These are phyloP conservation scores for Talaromyces atroroseus DNA, from an alignment of 2,329 filamentous ascomycete species.

Conservation along the genomic window DNA sequence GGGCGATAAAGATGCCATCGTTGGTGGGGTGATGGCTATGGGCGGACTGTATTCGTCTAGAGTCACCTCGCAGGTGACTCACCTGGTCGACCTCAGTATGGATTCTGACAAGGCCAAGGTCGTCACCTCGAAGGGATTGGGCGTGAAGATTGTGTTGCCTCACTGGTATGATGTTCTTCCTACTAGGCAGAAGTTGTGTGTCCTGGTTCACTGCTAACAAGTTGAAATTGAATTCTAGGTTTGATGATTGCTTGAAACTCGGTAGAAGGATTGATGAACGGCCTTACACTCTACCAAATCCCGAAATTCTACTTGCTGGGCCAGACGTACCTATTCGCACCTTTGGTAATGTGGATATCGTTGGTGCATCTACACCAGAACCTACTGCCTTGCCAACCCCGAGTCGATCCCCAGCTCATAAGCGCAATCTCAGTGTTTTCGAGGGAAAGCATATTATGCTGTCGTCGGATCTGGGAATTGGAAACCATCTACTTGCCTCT, in stretches of 20 bases:
- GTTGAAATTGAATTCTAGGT: conserved; percentile 50
- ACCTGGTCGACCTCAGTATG: conserved; percentile 76
- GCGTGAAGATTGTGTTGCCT: conserved; percentile 79
- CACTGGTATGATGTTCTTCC: conserved; percentile 61
- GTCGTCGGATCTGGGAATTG: conserved; percentile 66
- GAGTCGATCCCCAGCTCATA: conserved; percentile 22
- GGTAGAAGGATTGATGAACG: conserved; percentile 84
- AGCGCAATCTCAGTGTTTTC: conserved; percentile 66
- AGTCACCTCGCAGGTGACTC: conserved; percentile 71
- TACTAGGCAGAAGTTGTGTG: no score
- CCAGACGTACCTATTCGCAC: conserved; percentile 54
- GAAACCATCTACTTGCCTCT: conserved; percentile 58
- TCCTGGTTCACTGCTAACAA: neutral
- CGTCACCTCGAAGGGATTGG: conserved; percentile 59
- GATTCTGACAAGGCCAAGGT: conserved; percentile 61
- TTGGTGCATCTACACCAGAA: conserved; percentile 59
- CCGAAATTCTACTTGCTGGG: conserved; percentile 66
- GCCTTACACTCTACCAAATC: conserved; percentile 80
- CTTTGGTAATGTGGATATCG: conserved; percentile 55
- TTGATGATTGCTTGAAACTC: conserved; percentile 91
- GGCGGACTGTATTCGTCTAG: conserved; percentile 74
- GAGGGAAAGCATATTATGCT: conserved; percentile 72
- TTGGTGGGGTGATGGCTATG: conserved; percentile 81
- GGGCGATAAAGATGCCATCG: conserved; percentile 85
- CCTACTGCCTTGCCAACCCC: conserved; percentile 37